These are phyloP conservation scores for Petunia axillaris DNA, from an alignment of 257 asterid genomes.

Conservation along the genomic window DNA sequence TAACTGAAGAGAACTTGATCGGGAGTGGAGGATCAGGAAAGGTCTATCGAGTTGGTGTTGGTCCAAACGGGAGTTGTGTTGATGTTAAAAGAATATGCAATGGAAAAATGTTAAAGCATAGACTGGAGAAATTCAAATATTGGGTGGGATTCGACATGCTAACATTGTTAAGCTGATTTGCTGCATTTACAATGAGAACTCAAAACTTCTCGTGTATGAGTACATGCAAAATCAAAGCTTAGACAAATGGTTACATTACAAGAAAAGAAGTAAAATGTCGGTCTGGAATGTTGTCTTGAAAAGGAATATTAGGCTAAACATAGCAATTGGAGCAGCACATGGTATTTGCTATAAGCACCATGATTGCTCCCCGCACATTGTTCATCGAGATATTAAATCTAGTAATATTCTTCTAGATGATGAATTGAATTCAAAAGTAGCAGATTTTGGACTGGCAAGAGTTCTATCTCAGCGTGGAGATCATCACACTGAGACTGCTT, in stretches of 20 bases:
- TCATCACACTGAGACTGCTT: conserved; percentile 36
- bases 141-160: conserved; percentile 53
- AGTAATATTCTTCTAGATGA: conserved; percentile 57
- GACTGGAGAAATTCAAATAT: conserved; percentile 49
- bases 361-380: conserved; percentile 50
- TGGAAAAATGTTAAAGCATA: conserved; percentile 34
- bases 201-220: conserved; percentile 57
- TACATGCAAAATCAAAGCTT: conserved; percentile 60
- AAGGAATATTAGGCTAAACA: conserved; percentile 52
- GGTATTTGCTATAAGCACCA: conserved; percentile 69
- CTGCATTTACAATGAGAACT: conserved; percentile 50
- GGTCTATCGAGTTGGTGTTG: conserved; percentile 49
- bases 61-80: conserved; percentile 36
- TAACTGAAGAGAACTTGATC: conserved; percentile 49
- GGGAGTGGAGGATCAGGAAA: conserved; percentile 63
- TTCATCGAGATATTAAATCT: conserved; percentile 57
- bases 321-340: conserved; percentile 58
- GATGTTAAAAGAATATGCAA: conserved; percentile 61
- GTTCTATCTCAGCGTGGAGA: conserved; percentile 34
- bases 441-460: conserved; percentile 58
- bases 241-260: conserved; percentile 54
- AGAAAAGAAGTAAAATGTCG: conserved; percentile 36
- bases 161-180: conserved; percentile 63
- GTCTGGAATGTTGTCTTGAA: conserved; percentile 35
- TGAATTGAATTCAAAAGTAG: conserved; percentile 48